phyloP scores from a whole-genome alignment of 805 yeast species.

The Blastobotrys chiropterorum region DNA sequence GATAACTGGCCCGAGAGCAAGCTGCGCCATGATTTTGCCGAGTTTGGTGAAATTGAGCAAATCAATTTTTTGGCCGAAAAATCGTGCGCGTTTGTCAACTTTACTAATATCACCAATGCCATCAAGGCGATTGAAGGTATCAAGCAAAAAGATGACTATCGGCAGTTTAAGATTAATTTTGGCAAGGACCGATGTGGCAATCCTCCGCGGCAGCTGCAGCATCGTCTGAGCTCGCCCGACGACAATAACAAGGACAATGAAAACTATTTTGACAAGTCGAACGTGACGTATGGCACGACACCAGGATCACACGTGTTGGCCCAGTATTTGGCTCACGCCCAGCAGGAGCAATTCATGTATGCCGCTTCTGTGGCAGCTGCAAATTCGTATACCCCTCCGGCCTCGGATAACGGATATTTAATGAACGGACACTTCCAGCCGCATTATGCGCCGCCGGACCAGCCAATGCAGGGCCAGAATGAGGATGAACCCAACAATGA shows the following conservation, averaged over 20 bases:
- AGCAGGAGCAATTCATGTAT: slow-evolving; percentile 41
- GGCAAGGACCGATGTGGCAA: slow-evolving; percentile 96
- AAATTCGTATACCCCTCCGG: not conserved
- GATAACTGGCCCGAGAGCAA: slow-evolving; percentile 44
- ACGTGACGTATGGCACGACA: slow-evolving; percentile 17
- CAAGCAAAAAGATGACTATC: slow-evolving; percentile 57
- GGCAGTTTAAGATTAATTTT: slow-evolving; percentile 72
- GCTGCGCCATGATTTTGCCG: slow-evolving; percentile 65
- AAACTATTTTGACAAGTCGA: not conserved
- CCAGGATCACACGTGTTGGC: slow-evolving; percentile 75
- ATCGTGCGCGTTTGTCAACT: slow-evolving; percentile 86
- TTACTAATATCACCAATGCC: slow-evolving; percentile 85
- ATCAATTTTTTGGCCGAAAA: slow-evolving; percentile 79
- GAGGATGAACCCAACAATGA: not conserved
- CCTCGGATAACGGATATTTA: not conserved
- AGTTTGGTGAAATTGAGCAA: slow-evolving; percentile 92
- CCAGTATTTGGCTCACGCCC: slow-evolving; percentile 67
- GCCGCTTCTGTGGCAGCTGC: slow-evolving; percentile 20
- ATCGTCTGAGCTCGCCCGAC: not conserved
- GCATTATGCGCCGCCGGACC: not conserved
- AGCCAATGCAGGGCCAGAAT: not conserved
- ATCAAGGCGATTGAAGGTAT: slow-evolving; percentile 89
- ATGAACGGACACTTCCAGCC: not conserved
- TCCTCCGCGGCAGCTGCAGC: slow-evolving; percentile 51
- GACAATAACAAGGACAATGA: not conserved